phyloP scores from a whole-genome alignment of 78 protist genomes.

The Tieghemostelium lacteum region DNA sequence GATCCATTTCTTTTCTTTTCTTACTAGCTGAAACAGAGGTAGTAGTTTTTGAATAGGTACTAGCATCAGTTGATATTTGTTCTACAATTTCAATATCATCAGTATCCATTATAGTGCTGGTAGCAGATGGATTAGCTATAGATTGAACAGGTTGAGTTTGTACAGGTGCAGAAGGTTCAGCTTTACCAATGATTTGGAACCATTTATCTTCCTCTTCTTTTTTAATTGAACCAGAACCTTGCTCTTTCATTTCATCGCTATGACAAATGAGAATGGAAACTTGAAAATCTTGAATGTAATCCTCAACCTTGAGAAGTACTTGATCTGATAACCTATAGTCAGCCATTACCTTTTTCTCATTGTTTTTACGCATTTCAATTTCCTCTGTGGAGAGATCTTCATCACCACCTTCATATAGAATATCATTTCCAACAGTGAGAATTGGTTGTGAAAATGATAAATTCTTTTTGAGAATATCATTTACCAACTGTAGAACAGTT shows the following conservation, averaged over 20 bases:
- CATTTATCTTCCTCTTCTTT: constrained; percentile 46
- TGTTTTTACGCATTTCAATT: constrained; percentile 13
- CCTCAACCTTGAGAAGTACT: constrained; percentile 19
- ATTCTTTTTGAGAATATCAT: constrained; percentile 20
- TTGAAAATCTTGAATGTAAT: constrained; percentile 59
- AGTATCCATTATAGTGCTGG: neutral
- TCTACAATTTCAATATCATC: constrained; percentile 53
- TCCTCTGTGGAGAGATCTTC: constrained; percentile 70
- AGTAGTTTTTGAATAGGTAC: neutral
- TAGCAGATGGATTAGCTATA: neutral
- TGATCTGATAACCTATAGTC: constrained; percentile 13
- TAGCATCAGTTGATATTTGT: neutral
- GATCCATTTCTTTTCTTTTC: constrained; percentile 41
- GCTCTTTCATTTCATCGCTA: neutral
- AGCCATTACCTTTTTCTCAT: constrained; percentile 43
- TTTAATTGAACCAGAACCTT: neutral
- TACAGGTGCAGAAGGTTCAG: neutral
- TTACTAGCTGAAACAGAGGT: neutral
- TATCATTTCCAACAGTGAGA: constrained; percentile 37
- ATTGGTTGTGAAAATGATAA: constrained; percentile 55
- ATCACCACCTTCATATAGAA: constrained; percentile 77
- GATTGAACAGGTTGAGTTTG: constrained; percentile 8
- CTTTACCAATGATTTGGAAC: constrained; percentile 65
- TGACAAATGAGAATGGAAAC: constrained; percentile 55
- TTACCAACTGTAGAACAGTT: constrained; percentile 43